Evolutionary conservation across 192 early-diverging fungal genomes (phyloP), one percentile per base, ranked within the genome.

Genomic region (Coemansia sp.): DNA sequence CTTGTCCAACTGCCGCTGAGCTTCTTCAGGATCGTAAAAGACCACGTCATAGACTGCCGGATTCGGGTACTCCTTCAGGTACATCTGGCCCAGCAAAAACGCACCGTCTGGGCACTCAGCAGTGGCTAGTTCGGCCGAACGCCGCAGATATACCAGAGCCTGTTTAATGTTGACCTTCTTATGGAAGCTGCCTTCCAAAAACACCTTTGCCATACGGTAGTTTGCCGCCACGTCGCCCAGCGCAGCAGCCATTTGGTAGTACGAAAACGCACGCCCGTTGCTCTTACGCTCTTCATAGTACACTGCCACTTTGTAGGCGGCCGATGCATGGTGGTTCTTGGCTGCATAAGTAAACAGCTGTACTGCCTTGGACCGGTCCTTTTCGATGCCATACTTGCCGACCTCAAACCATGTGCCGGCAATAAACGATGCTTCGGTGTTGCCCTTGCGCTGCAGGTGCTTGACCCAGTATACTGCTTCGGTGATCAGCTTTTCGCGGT

Each of bases 81-180:
- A 87, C 63, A 96, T 84, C 31, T 86, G 72, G 15, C 87, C 92
- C 5, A 91, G 81, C 50, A 91, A 80, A 61, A 87, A 87, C 20
- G 92, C 81, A 18, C 87, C 84, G 59, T 90, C 83, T 2, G 88
- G 83, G 63, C 86, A 88, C 15, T 82, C 74, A 16, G 78, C 63
- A 42, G 70, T 80, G 5, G 94, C 86, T 55, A 87, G 84, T 18
- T 85, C 77, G 1, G 91, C 87, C 1, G 92, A 81, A 36, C 89
- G 80, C 63, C 88, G 85, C 55, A 97, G 80, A 69, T 88, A 94
- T 39, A 86, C 83, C 56, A 97, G 79, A 13, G 88, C 91, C 61
- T 91, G 84, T 56, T 88, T 88, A 39, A 85, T 63, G 60, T 91
- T 87, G 44, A 66, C 69, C 21, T 78, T 65, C 58, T 87, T 85